phyloP scores from a whole-genome alignment of 73 alveolate species.

The Tetrahymena thermophila region DNA sequence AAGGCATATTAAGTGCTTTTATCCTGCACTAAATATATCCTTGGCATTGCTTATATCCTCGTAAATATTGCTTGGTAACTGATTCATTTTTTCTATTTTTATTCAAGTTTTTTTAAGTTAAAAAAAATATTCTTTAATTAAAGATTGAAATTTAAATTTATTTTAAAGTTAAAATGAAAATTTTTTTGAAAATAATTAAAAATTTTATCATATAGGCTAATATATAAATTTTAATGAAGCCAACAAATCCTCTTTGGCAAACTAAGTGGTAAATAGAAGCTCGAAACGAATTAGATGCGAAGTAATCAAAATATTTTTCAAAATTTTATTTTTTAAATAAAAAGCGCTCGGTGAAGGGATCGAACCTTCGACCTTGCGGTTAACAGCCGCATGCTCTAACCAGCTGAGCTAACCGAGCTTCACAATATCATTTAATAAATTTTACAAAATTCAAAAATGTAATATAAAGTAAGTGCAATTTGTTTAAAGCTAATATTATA shows the following conservation, averaged over 20 bases:
- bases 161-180: too few relatives aligned
- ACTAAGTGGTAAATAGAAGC: neutral
- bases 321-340: neutral
- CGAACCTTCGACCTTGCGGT: neutral
- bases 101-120: neutral
- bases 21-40: conserved; percentile 37
- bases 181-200: neutral
- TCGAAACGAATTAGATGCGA: neutral
- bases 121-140: too few relatives aligned
- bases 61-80: neutral
- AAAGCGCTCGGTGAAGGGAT: neutral
- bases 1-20: conserved; percentile 57
- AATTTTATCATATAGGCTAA: neutral
- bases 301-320: neutral
- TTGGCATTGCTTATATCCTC: neutral
- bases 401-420: neutral
- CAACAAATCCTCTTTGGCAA: neutral
- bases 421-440: neutral
- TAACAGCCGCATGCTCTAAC: neutral
- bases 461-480: too few relatives aligned
- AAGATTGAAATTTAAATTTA: too few relatives aligned
- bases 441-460: too few relatives aligned
- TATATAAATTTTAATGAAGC: neutral
- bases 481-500: too few relatives aligned
- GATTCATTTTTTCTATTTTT: neutral